Evolutionary conservation across 306 rosid genomes (phyloP).

Genomic region (Vicia villosa): DNA sequence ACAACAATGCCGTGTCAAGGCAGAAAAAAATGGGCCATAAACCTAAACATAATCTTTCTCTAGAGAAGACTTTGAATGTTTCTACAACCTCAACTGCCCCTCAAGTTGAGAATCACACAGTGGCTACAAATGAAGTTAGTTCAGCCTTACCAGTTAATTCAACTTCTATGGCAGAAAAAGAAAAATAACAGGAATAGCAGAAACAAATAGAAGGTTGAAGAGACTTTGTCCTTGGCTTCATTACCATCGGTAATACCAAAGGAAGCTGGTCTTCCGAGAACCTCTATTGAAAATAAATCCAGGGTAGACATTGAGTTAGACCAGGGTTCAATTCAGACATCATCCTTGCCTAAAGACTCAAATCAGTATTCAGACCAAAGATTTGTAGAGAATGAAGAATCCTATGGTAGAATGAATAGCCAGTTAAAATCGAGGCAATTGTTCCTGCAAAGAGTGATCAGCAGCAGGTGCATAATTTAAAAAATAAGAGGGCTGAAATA

Average conservation of each 20-base stretch:
- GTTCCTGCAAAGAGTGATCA: conserved; percentile 56
- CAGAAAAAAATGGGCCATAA: conserved; percentile 59
- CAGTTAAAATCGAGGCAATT: conserved; percentile 71
- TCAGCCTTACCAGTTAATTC: conserved; percentile 39
- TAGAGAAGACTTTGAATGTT: conserved; percentile 46
- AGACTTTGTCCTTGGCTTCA: conserved; percentile 40
- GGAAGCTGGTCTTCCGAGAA: conserved; percentile 47
- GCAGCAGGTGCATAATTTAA: conserved; percentile 64
- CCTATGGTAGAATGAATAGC: conserved; percentile 59
- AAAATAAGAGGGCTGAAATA: conserved; percentile 91
- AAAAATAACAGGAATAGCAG: conserved; percentile 63
- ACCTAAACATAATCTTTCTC: conserved; percentile 57
- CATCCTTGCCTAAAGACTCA: conserved; percentile 47
- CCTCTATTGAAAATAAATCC: conserved; percentile 51
- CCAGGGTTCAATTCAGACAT: conserved; percentile 50
- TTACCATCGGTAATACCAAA: conserved; percentile 44
- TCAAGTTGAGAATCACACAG: conserved; percentile 44
- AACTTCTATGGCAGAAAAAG: conserved; percentile 55
- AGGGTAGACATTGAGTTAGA: conserved; percentile 52
- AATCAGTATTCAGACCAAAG: conserved; percentile 56
- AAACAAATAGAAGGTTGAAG: conserved; percentile 73
- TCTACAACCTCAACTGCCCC: conserved; percentile 40
- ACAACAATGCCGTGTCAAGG: conserved; percentile 53
- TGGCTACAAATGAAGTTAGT: conserved; percentile 38
- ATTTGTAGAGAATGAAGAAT: conserved; percentile 55